Conservation (phyloP, 352 stramenopile species). For the Salisapilia sapeloensis region DNA sequence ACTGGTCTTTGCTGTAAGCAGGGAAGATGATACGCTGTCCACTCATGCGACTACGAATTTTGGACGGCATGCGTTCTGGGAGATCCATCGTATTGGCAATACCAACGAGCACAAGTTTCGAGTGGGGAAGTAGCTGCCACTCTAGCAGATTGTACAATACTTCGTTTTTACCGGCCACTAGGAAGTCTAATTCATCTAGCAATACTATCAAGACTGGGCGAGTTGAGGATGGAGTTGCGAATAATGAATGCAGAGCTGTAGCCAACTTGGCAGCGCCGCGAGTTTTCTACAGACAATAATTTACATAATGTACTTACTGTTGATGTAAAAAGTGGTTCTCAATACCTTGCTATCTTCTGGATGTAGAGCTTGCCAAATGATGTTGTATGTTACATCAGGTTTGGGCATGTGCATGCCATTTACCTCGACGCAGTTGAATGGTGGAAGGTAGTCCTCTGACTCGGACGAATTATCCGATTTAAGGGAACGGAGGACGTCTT, state of each 20-base stretch:
- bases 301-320: too few relatives aligned
- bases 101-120: constrained; percentile 51
- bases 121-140: constrained; percentile 32
- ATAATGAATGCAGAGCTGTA: too few relatives aligned
- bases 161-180: constrained; percentile 48
- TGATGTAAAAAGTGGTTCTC: neutral
- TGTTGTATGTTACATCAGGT: constrained; percentile 38
- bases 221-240: too few relatives aligned
- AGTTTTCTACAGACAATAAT: too few relatives aligned
- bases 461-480: too few relatives aligned
- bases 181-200: constrained; percentile 68
- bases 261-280: too few relatives aligned
- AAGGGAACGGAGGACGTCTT: constrained; percentile 36
- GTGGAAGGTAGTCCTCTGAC: constrained; percentile 13
- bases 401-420: constrained; percentile 56
- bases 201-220: constrained; percentile 40
- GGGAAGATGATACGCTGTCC: constrained; percentile 51
- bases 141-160: constrained; percentile 71
- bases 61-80: constrained; percentile 44
- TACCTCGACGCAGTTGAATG: constrained; percentile 46
- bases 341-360: constrained; percentile 4
- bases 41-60: constrained; percentile 47
- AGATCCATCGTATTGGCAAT: constrained; percentile 75
- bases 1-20: constrained; percentile 37
- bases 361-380: constrained; percentile 37